Base-by-base conservation (phyloP, 2,329 filamentous ascomycete species). In the Ascochyta lentis region DNA sequence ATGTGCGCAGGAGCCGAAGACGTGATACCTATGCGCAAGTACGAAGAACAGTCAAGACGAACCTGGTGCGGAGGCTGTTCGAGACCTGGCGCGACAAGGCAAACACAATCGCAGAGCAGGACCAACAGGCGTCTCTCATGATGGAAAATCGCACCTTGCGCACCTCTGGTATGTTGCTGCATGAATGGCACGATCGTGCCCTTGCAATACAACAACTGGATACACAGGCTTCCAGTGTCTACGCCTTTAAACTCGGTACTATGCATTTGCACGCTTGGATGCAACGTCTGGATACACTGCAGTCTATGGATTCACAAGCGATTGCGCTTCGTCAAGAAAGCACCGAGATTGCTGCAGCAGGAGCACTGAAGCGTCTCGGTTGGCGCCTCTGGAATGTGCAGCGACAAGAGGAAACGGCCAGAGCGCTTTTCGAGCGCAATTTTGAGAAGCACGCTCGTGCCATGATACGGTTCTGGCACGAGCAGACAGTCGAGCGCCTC, bases 331-430 rank as follows among this genome's bases (percentile, higher is more conserved):
- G 78, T 46, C 77, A 79, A 24, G 76, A 82, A 54, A 80, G 79
- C 38, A 72, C 80, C 4, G 77, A 82, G 12, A 72, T 78, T 23
- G 71, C 79, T 4, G 80, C 83, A 13, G 76, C 77, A 10, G 74
- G 73, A 13, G 78, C 77, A 23, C 73, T 87, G 53, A 84, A 83
- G 66, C 84, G 80, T 63, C 72, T 87, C n/a, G 84, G 83, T 49
- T 82, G 86, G 72, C 80, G 80, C 7, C 74, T 83, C 2, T 87
- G 87, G 72, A 83, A 84, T 37, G 73, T 84, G 4, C 76, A 77
- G 23, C 79, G 80, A 47, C 78, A 78, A 23, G 70, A 77, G 9
- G 80, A 85, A 53, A 84, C 78, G 37, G 83, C 84, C 0, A 75
- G 81, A 33, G 81, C 83, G 6, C 73, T 87, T 59, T 76, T 77